Conservation (phyloP, 2,329 filamentous ascomycete genomes). For the Clonostachys solani region DNA sequence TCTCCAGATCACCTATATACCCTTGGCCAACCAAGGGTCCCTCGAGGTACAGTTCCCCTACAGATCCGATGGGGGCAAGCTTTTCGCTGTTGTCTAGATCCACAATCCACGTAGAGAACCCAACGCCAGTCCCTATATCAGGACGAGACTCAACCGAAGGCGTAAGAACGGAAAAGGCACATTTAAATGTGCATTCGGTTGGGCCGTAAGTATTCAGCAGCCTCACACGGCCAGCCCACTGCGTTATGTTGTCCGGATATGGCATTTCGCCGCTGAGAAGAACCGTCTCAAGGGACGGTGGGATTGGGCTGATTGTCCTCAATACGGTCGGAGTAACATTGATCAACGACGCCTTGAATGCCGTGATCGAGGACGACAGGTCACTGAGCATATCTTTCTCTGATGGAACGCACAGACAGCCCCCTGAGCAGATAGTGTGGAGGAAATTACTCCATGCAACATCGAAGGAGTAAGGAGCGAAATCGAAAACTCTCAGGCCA, state of each 20-base stretch:
- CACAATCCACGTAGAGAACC: slow-evolving; percentile 6
- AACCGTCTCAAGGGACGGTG: too few relatives aligned
- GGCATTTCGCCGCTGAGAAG: too few relatives aligned
- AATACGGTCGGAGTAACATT: slow-evolving; percentile 36
- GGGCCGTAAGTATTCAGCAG: slow-evolving; percentile 1
- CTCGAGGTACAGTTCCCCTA: slow-evolving; percentile 8
- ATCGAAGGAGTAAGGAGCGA: slow-evolving; percentile 13
- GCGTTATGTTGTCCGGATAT: slow-evolving; percentile 3
- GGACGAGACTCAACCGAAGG: neutral
- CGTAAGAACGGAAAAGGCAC: neutral
- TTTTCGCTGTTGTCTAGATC: slow-evolving; percentile 1
- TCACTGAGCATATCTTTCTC: slow-evolving; percentile 45
- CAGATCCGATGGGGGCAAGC: slow-evolving; percentile 5
- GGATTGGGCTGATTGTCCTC: too few relatives aligned
- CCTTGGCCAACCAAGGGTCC: slow-evolving; percentile 8
- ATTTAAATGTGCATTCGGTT: neutral
- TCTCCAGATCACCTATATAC: slow-evolving; percentile 7
- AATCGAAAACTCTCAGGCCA: slow-evolving; percentile 9
- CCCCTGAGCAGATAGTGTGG: slow-evolving; percentile 21
- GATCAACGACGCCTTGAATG: slow-evolving; percentile 17
- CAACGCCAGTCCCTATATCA: slow-evolving; percentile 1
- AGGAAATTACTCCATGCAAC: slow-evolving; percentile 7
- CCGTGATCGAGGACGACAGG: slow-evolving; percentile 34
- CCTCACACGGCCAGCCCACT: neutral
- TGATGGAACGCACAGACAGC: slow-evolving; percentile 46